Base-by-base conservation (phyloP, 1,284 basidiomycete species). In the Gymnopus androsaceus region DNA sequence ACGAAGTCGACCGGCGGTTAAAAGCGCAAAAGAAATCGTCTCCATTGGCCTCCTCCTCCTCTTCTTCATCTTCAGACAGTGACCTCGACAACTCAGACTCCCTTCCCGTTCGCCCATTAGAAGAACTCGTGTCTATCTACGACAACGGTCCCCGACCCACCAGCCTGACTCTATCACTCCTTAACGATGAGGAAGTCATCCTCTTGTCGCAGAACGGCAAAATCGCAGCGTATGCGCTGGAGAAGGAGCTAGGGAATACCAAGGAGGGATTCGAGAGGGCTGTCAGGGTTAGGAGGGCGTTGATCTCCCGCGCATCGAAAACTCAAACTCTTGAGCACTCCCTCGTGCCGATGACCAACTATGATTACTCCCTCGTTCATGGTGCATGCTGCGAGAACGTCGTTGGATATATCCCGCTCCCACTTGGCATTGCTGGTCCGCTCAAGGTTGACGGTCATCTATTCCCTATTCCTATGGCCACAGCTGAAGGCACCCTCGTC, bases 381-480 rank as follows among this genome's bases (percentile, higher is more conserved):
- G 96, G 96, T 59, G 95, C 96, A 3, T 99, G 97, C 76, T 99
- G 97, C 74, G 97, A 99, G 76, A 99, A 99, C 70, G 97, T 99
- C 48, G 86, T 99, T 46, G 97, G 97, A 23, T 99, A 91, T 72
- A 95, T 98, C 74, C 97, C 97, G 21, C 73, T 99, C 34, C 97
- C 97, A 0, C 85, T 99, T 54, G 97, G 97, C 67, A 92, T 99
- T 59, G 97, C 97, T 4, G 97, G 97, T 5, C 97, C 97, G 2
- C 84, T 99, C 48, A 92, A 85, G 55, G 84, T 99, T 67, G 97
- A 99, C 64, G 94, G 92, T 37, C 79, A 85, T 59, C 72, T 88
- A 45, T 87, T 88, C 66, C 96, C 90, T 50, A 95, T 99, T 63
- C 97, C 97, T 15, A 99, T 99, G 97, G 96, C 97, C 33, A 99